phyloP scores from a whole-genome alignment of 2,329 filamentous ascomycete genomes.

The Periglandula ipomoeae region DNA sequence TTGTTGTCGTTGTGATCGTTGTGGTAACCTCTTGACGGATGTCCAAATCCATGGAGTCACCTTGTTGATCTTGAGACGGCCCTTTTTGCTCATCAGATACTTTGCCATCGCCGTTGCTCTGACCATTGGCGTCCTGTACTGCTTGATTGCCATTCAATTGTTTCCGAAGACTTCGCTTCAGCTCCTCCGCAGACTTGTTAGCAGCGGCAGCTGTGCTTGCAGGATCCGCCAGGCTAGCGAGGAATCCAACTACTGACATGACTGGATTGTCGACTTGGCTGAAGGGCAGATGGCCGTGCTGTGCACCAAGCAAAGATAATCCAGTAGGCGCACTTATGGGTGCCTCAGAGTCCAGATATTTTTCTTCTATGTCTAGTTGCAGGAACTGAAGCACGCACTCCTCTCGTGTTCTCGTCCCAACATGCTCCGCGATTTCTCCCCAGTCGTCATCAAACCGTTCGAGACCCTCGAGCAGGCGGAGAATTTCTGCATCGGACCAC shows the following conservation, averaged over 20 bases:
- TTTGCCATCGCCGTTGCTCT: constrained; percentile 35
- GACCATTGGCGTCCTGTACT: constrained; percentile 44
- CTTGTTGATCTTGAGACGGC: constrained; percentile 14
- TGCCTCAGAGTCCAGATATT: constrained; percentile 75
- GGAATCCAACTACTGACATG: constrained; percentile 89
- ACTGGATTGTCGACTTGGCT: constrained; percentile 92
- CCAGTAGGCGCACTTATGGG: constrained; percentile 43
- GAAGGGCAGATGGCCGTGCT: constrained; percentile 77
- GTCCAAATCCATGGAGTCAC: constrained; percentile 59
- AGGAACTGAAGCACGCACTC: constrained; percentile 96
- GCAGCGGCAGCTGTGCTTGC: constrained; percentile 85
- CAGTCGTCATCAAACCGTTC: constrained; percentile 95
- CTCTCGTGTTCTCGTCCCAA: constrained; percentile 82
- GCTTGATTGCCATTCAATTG: constrained; percentile 56
- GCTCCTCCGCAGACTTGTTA: constrained; percentile 76
- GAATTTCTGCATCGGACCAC: constrained; percentile 83
- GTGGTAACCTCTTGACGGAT: constrained; percentile 39
- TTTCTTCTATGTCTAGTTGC: constrained; percentile 94
- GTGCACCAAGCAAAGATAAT: constrained; percentile 58
- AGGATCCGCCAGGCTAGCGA: constrained; percentile 85
- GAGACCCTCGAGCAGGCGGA: constrained; percentile 83
- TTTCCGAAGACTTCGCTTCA: constrained; percentile 69
- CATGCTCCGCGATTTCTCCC: constrained; percentile 85
- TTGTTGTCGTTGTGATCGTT: constrained; percentile 39
- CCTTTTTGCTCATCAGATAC: background rate